Conservation (phyloP, 2,329 filamentous ascomycete genomes). For the Trichoderma endophyticum region DNA sequence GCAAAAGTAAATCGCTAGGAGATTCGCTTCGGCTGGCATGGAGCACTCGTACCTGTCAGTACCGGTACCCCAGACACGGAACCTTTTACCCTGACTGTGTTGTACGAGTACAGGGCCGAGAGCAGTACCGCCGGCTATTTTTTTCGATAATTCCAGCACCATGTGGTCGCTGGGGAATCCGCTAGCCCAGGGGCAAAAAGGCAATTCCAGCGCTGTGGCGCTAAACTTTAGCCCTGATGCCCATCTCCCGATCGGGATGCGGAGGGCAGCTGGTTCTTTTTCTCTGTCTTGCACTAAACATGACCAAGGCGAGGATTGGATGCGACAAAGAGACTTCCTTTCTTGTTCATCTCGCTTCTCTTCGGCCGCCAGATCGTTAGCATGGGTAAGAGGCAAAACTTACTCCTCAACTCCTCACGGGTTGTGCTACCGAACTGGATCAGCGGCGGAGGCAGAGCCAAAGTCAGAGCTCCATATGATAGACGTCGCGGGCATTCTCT, state of each 20-base stretch:
- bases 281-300: background rate
- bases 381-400: background rate
- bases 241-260: slow-evolving; percentile 13
- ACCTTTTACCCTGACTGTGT: background rate
- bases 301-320: background rate
- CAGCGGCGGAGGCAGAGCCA: background rate
- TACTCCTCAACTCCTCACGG: too few relatives aligned
- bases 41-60: background rate
- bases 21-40: background rate
- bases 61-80: background rate
- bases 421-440: background rate
- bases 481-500: background rate
- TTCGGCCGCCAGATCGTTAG: background rate
- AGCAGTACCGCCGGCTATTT: background rate
- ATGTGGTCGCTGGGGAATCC: background rate
- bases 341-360: background rate
- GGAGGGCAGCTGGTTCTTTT: background rate
- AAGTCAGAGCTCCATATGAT: background rate
- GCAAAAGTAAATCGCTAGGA: background rate
- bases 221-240: slow-evolving; percentile 10
- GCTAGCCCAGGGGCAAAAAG: slow-evolving; percentile 7
- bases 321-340: background rate
- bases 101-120: background rate
- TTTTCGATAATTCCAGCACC: background rate
- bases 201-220: slow-evolving; percentile 10